Percentiles rank a stretch among this genome's conserved stretches.
These are phyloP conservation scores for Medicago truncatula DNA, from an alignment of 306 rosid species.

Conservation along the genomic window MtrunA17r5.0-ANR NC_053049.1:45132001-45132500, in stretches of 20 bases:
- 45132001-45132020: constrained; percentile 84
- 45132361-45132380: not conserved
- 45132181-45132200: constrained; percentile 14
- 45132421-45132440: not conserved
- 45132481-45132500: not conserved
- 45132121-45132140: constrained; percentile 6
- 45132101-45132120: constrained; percentile 9
- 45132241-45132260: constrained; percentile 27
- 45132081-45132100: not conserved
- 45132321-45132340: constrained; percentile 18
- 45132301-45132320: not conserved
- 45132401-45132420: not conserved
- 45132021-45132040: constrained; percentile 69
- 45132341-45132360: constrained; percentile 19
- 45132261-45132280: not conserved
- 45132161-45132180: not conserved
- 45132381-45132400: constrained; percentile 13
- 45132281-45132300: not conserved
- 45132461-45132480: not conserved
- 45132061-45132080: constrained; percentile 5
- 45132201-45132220: not conserved
- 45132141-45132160: not conserved
- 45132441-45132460: not conserved
- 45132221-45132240: not conserved
- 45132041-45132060: constrained; percentile 70